A percentile compares a stretch with the other conserved stretches of the same genome.
phyloP scores from a whole-genome alignment of 805 yeast species.

The Candida easanensis region DNA sequence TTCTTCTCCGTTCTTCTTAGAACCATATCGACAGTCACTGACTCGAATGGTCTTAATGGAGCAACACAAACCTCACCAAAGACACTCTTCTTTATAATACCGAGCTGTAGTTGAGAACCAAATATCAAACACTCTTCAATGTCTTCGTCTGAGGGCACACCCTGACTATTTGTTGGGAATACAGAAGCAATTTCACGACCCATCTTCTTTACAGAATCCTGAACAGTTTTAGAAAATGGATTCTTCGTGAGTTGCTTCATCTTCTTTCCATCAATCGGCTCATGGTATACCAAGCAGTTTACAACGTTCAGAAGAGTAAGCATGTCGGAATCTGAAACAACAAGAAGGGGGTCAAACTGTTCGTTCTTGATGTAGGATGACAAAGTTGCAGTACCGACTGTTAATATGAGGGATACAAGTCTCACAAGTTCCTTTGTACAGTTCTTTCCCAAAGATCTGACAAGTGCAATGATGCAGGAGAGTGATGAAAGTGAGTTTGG shows the following conservation, averaged over 20 bases:
- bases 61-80: background rate
- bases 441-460: background rate
- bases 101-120: constrained; percentile 2
- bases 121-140: background rate
- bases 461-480: constrained; percentile 3
- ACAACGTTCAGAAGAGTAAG: constrained; percentile 10
- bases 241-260: constrained; percentile 2
- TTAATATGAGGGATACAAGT: constrained; percentile 1
- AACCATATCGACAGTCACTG: background rate
- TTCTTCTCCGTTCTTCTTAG: background rate
- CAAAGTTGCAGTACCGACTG: constrained; percentile 6
- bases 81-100: background rate
- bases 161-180: background rate
- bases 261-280: background rate
- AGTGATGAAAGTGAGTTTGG: constrained; percentile 2
- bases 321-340: constrained; percentile 9
- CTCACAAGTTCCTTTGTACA: constrained; percentile 3
- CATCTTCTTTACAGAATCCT: constrained; percentile 4
- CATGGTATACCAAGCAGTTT: constrained; percentile 3
- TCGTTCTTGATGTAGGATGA: constrained; percentile 6
- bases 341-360: constrained; percentile 6
- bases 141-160: background rate
- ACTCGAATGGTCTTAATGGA: background rate
- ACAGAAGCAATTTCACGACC: background rate
- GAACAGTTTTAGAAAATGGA: constrained; percentile 3